A percentile compares a stretch with the other conserved stretches of the same genome.
Evolutionary conservation across 2,329 filamentous ascomycete genomes (phyloP).

Genomic region (Calonectria pseudoreteaudii): DNA sequence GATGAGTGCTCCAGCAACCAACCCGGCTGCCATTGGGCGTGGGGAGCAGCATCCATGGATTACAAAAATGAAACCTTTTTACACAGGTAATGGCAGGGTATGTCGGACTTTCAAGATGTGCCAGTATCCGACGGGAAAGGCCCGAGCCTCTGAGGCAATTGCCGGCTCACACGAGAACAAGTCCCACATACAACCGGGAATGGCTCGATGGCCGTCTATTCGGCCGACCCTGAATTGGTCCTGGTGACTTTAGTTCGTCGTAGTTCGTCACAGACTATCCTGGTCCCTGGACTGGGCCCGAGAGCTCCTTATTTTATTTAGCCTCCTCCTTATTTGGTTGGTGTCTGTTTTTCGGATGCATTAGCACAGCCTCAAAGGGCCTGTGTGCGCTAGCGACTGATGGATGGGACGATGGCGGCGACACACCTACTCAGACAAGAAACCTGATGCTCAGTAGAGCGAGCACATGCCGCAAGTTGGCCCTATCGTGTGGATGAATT

Average conservation of each 20-base stretch:
- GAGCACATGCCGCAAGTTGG: conserved; percentile 17
- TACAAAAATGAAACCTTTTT: not conserved
- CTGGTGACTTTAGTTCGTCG: not conserved
- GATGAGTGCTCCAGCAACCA: conserved; percentile 10
- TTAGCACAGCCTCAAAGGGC: conserved; percentile 29
- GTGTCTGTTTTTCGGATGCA: conserved; percentile 23
- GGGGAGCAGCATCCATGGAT: not conserved
- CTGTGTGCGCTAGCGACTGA: conserved; percentile 19
- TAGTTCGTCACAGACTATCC: conserved; percentile 18
- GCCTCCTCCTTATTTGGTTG: conserved; percentile 9
- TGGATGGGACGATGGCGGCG: conserved; percentile 21
- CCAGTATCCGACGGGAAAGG: conserved; percentile 11
- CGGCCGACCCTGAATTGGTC: conserved; percentile 15
- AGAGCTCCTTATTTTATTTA: conserved; percentile 28
- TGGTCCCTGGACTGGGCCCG: conserved; percentile 22
- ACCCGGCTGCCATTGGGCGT: conserved; percentile 15
- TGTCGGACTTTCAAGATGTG: not conserved
- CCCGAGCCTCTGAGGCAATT: conserved; percentile 9
- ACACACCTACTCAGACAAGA: not conserved
- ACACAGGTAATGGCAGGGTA: not conserved
- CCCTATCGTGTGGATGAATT: not conserved
- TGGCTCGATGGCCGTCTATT: conserved; percentile 17
- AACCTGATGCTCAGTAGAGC: conserved; percentile 3
- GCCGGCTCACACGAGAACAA: conserved; percentile 15
- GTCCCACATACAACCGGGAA: conserved; percentile 6